Evolutionary conservation across 805 yeast genomes (phyloP).

Genomic region (Saccharomyces paradoxus): DNA sequence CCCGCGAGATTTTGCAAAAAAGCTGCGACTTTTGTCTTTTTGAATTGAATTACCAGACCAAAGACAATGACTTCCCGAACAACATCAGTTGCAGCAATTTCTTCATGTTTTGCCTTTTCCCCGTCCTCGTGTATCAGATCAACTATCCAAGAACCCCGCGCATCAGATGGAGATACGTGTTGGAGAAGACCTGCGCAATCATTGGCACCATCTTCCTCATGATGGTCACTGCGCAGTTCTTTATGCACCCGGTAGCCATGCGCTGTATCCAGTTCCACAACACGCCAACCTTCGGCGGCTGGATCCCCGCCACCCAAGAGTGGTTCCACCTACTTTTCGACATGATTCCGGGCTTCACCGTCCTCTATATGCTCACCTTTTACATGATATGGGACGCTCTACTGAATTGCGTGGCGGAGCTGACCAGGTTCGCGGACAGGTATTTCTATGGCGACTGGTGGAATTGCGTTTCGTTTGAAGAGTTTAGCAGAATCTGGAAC

Average conservation of each 20-base stretch:
- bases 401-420: slow-evolving; percentile 80
- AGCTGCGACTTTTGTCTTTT: slow-evolving; percentile 61
- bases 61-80: slow-evolving; percentile 47
- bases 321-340: slow-evolving; percentile 46
- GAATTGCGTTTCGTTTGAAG: slow-evolving; percentile 91
- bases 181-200: slow-evolving; percentile 64
- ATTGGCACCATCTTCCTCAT: slow-evolving; percentile 81
- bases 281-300: slow-evolving; percentile 7
- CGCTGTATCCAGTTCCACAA: slow-evolving; percentile 47
- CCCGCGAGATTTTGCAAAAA: slow-evolving; percentile 33
- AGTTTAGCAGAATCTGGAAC: slow-evolving; percentile 91
- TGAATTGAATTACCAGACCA: slow-evolving; percentile 58
- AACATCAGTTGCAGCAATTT: slow-evolving; percentile 61
- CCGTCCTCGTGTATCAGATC: slow-evolving; percentile 77
- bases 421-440: slow-evolving; percentile 80
- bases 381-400: slow-evolving; percentile 95
- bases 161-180: slow-evolving; percentile 63
- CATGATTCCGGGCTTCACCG: slow-evolving; percentile 69
- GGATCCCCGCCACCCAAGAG: slow-evolving; percentile 14
- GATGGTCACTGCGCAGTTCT: slow-evolving; percentile 70
- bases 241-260: slow-evolving; percentile 65
- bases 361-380: slow-evolving; percentile 69
- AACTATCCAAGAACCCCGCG: slow-evolving; percentile 68
- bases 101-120: slow-evolving; percentile 77
- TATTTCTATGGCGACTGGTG: slow-evolving; percentile 97